Percentiles rank a stretch among this genome's conserved stretches.
These are phyloP conservation scores for Hypomontagnella submonticulosa DNA, from an alignment of 495 filamentous ascomycete species.

Conservation along the genomic window DNA sequence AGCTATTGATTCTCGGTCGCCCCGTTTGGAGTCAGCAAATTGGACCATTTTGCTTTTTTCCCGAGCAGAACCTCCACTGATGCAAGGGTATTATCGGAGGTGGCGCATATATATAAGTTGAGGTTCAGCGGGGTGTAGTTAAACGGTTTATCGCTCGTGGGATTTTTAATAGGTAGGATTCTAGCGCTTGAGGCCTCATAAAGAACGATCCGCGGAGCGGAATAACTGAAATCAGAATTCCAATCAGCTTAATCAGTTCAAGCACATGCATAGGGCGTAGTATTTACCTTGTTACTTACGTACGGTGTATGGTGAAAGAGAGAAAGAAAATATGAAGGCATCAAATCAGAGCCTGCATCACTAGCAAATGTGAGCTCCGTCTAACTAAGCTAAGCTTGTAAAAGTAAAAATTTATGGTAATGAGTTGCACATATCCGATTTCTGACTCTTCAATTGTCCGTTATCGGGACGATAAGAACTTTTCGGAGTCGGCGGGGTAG, in stretches of 20 bases:
- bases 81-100: slow-evolving; percentile 10
- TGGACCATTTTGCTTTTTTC: slow-evolving; percentile 44
- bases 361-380: no score
- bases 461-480: slow-evolving; percentile 2
- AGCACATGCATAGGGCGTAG: slow-evolving; percentile 14
- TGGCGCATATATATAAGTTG: slow-evolving; percentile 6
- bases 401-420: not conserved
- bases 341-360: not conserved
- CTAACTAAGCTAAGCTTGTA: no score
- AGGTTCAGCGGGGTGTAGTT: not conserved
- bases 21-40: slow-evolving; percentile 29
- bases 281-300: slow-evolving; percentile 14
- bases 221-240: slow-evolving; percentile 12
- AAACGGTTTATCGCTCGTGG: slow-evolving; percentile 1
- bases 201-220: slow-evolving; percentile 16
- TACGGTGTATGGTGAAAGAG: slow-evolving; percentile 3
- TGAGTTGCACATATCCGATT: slow-evolving; percentile 27
- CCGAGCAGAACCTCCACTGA: not conserved
- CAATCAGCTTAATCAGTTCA: slow-evolving; percentile 18
- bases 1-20: slow-evolving; percentile 12
- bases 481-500: not conserved
- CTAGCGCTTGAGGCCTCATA: not conserved
- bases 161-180: not conserved
- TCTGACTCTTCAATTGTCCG: slow-evolving; percentile 8
- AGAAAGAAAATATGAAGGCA: not conserved